These are phyloP conservation scores for Lodderomyces elongisporus DNA, from an alignment of 1,139 yeast species.

Conservation along the genomic window DNA sequence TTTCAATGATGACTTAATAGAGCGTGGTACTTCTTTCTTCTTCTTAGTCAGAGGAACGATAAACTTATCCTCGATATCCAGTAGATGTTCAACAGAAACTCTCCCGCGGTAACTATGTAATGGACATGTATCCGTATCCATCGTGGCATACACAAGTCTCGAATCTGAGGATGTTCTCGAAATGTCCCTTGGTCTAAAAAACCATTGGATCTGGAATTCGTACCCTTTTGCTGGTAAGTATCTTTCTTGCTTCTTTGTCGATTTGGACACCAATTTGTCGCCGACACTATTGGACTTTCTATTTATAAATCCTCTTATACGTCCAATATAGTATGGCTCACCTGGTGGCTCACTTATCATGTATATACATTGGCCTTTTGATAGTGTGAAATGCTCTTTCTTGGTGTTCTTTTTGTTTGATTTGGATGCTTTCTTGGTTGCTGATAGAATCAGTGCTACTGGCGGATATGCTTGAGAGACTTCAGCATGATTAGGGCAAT, in stretches of 20 bases:
- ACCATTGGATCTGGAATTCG: constrained; percentile 80
- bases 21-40: constrained; percentile 1
- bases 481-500: constrained; percentile 30
- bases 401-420: constrained; percentile 7
- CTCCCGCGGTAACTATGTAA: constrained; percentile 70
- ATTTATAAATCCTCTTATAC: constrained; percentile 69
- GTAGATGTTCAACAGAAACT: constrained; percentile 63
- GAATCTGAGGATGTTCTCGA: constrained; percentile 65
- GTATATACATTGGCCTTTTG: constrained; percentile 67
- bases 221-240: constrained; percentile 43
- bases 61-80: constrained; percentile 51
- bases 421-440: constrained; percentile 7
- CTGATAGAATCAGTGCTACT: too few species aligned
- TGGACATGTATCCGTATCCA: constrained; percentile 86
- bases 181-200: constrained; percentile 83
- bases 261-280: too few species aligned
- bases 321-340: constrained; percentile 87
- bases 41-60: constrained; percentile 2
- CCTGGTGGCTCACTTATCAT: constrained; percentile 93
- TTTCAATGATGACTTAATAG: background rate
- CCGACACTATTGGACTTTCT: constrained; percentile 17
- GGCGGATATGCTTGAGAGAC: too few species aligned
- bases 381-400: constrained; percentile 19
- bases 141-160: constrained; percentile 72
- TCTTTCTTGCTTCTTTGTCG: too few species aligned